Evolutionary conservation across 345 rosid species (phyloP).

Genomic region (Corchorus olitorius): DNA sequence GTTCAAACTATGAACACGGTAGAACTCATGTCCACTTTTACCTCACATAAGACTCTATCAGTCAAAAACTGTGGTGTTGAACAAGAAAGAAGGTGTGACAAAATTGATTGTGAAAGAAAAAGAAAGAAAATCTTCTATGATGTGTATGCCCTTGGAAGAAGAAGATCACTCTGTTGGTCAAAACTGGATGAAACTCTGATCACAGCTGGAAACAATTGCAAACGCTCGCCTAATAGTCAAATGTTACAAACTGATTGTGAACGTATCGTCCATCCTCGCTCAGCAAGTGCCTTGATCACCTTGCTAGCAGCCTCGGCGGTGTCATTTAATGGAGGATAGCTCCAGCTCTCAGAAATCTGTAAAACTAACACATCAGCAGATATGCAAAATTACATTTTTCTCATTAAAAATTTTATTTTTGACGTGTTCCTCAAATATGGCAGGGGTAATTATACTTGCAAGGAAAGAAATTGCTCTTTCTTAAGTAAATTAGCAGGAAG

Average conservation of each 20-base stretch:
- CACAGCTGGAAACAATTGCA: background rate
- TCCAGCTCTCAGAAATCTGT: conserved; percentile 85
- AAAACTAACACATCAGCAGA: conserved; percentile 16
- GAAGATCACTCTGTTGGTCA: background rate
- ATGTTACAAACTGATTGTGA: background rate
- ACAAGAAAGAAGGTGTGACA: background rate
- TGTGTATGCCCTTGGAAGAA: background rate
- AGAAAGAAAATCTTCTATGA: background rate
- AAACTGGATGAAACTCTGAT: background rate
- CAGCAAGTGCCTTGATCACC: conserved; percentile 64
- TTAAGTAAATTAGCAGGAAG: conserved; percentile 20
- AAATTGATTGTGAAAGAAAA: background rate
- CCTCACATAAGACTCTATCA: background rate
- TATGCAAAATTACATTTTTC: background rate
- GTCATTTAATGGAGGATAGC: conserved; percentile 79
- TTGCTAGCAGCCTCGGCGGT: conserved; percentile 72
- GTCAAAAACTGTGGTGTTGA: conserved; percentile 23
- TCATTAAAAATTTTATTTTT: background rate
- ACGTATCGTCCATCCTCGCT: conserved; percentile 64
- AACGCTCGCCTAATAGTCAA: background rate
- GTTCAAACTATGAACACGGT: background rate
- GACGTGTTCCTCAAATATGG: background rate
- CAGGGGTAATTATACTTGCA: background rate
- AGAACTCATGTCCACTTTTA: background rate
- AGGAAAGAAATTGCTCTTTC: background rate